Conservation (phyloP, 306 rosid species). For the Corylus avellana region DNA sequence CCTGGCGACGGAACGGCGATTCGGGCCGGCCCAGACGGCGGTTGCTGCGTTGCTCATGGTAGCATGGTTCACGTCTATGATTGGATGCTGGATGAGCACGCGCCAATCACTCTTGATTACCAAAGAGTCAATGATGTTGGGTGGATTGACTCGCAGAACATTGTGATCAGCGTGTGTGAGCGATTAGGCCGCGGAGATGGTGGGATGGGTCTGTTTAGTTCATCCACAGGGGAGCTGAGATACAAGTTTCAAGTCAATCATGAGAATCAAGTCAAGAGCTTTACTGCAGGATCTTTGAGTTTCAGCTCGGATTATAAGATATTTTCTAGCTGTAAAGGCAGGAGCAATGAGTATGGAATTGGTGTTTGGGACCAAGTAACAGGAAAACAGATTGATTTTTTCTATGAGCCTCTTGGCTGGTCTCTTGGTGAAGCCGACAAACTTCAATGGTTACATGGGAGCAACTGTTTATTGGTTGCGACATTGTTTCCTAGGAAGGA, state of each 20-base stretch:
- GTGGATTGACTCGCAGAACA: slow-evolving; percentile 66
- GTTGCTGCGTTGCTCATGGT: slow-evolving; percentile 91
- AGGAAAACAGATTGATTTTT: slow-evolving; percentile 80
- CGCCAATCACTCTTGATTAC: slow-evolving; percentile 68
- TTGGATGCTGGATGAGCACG: slow-evolving; percentile 89
- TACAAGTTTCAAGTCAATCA: slow-evolving; percentile 78
- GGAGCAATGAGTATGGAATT: slow-evolving; percentile 89
- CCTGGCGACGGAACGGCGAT: slow-evolving; percentile 98
- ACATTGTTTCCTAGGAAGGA: slow-evolving; percentile 91
- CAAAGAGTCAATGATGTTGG: slow-evolving; percentile 89
- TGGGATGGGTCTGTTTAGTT: slow-evolving; percentile 78
- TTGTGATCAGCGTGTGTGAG: slow-evolving; percentile 75
- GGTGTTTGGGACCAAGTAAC: slow-evolving; percentile 95
- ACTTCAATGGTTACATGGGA: slow-evolving; percentile 78
- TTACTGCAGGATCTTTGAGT: slow-evolving; percentile 90
- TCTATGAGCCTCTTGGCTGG: slow-evolving; percentile 85
- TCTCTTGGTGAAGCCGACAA: slow-evolving; percentile 96
- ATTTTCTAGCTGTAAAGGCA: slow-evolving; percentile 83
- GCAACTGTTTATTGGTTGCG: slow-evolving; percentile 75
- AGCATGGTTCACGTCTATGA: slow-evolving; percentile 90
- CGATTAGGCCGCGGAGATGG: slow-evolving; percentile 78
- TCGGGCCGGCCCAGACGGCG: slow-evolving; percentile 90
- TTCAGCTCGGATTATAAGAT: slow-evolving; percentile 73
- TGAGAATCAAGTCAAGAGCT: slow-evolving; percentile 78
- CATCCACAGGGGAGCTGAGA: slow-evolving; percentile 72